These are phyloP conservation scores for Alternaria angustiovoidea DNA, from an alignment of 2,329 filamentous ascomycete genomes.

Conservation along the genomic window DNA sequence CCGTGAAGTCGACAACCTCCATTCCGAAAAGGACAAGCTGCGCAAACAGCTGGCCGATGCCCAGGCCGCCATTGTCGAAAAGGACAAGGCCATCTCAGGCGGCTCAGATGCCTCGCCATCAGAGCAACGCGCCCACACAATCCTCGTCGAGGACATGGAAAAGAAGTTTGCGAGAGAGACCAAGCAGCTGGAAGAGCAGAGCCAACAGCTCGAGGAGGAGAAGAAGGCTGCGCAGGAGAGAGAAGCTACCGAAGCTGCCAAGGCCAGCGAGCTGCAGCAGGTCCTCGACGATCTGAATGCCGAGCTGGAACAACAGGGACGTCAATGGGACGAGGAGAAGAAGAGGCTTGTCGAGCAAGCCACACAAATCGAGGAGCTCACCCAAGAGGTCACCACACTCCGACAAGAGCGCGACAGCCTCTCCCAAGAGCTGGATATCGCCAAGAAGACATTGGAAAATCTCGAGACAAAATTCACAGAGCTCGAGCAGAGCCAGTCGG, in stretches of 20 bases:
- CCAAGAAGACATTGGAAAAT: constrained; percentile 35
- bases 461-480: constrained; percentile 38
- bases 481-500: constrained; percentile 41
- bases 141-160: constrained; percentile 45
- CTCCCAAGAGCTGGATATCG: constrained; percentile 29
- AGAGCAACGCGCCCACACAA: constrained; percentile 32
- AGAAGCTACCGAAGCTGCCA: constrained; percentile 41
- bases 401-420: constrained; percentile 39
- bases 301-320: constrained; percentile 47
- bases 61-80: constrained; percentile 41
- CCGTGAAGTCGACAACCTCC: constrained; percentile 43
- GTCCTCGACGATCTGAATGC: constrained; percentile 46
- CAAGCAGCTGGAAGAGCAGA: constrained; percentile 42
- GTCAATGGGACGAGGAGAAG: constrained; percentile 48
- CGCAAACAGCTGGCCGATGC: constrained; percentile 44
- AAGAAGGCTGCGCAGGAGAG: constrained; percentile 42
- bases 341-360: constrained; percentile 46
- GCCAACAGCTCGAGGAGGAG: constrained; percentile 43
- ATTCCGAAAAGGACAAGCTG: constrained; percentile 41
- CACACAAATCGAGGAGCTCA: constrained; percentile 37
- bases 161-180: constrained; percentile 47
- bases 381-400: constrained; percentile 30
- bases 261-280: constrained; percentile 46
- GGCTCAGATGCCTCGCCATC: constrained; percentile 22
- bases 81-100: constrained; percentile 40